phyloP scores from a whole-genome alignment of 148 eudicot genomes.

The Camellia japonica region DNA sequence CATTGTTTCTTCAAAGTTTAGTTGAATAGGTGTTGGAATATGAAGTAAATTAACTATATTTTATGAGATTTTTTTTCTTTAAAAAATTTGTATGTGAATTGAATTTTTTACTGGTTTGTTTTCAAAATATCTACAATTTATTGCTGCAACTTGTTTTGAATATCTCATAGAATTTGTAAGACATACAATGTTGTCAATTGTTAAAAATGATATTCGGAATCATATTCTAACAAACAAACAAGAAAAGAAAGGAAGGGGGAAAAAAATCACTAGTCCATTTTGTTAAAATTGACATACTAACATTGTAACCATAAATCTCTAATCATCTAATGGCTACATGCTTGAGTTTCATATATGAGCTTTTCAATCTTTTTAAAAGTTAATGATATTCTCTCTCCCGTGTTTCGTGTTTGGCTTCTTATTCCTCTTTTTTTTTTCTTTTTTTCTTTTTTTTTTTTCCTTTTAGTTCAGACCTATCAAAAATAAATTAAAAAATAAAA shows the following conservation, averaged over 20 bases:
- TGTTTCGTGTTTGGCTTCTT: neutral
- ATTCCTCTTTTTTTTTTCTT: too few species aligned
- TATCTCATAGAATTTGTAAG: neutral
- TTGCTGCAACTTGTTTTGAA: conserved; percentile 1
- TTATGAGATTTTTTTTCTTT: neutral
- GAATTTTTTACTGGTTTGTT: neutral
- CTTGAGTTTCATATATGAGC: neutral
- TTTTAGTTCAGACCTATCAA: too few species aligned
- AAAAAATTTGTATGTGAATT: neutral
- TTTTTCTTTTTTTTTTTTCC: too few species aligned
- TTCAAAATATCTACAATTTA: neutral
- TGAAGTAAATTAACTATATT: neutral
- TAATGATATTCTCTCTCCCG: neutral
- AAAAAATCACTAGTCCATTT: neutral
- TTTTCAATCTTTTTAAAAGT: neutral
- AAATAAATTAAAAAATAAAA: too few species aligned
- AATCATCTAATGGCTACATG: neutral
- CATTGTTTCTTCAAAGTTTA: neutral
- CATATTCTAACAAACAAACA: neutral
- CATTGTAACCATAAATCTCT: neutral
- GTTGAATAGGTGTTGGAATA: conserved; percentile 1
- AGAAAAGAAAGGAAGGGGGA: too few species aligned
- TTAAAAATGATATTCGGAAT: neutral
- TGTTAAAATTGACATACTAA: neutral
- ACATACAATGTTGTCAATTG: neutral